Evolutionary conservation across 257 asterid genomes (phyloP), one percentile per base, ranked within the genome.

Genomic region (Datura wrightii): DNA sequence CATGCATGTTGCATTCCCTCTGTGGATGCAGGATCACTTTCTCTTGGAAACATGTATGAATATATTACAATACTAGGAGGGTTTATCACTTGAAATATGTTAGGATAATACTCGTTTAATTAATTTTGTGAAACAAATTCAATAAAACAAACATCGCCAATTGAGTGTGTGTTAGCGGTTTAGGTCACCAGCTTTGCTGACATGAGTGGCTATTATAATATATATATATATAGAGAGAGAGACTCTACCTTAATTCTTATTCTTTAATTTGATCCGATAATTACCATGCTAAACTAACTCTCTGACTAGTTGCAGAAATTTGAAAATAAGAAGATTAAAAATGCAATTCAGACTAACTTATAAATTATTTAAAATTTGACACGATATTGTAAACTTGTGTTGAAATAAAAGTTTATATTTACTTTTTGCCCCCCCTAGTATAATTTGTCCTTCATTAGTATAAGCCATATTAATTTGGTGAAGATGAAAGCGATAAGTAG

Each of bases 1-100:
- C 58, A 72, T 72, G 58, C 58, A 72, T 72, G 80, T 19, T n/a
- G 58, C 80, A n/a, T 72, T 72, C 80, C 39, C 79, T 71, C 15
- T 7, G 69, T 24, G 31, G 31, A 24, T 24, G 31, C 31, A 24
- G 31, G 74, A 66, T 15, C 48, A 66, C 4, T 6, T 13, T 65
- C 4, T 65, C 72, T 34, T 11, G 16, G 42, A 34, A 63, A 31
- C 6, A 10, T 63, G 10, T 63, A 31, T 34, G 16, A 2, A 4
- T 52, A 52, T 15, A 14, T 8, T 16, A 42, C 31, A 63, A 63
- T 31, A 31, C 10, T 63, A 34, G 50, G 76, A 8, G 6, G 54
- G 4, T 16, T 70, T 15, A 16, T 70, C 52, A 69, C 44, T 13
- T 34, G 44, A 56, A 56, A 56, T 56, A 56, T 56, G 62, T 56